Base-by-base conservation (phyloP, 495 filamentous ascomycete species). In the Lasiosphaeria ovina region DNA sequence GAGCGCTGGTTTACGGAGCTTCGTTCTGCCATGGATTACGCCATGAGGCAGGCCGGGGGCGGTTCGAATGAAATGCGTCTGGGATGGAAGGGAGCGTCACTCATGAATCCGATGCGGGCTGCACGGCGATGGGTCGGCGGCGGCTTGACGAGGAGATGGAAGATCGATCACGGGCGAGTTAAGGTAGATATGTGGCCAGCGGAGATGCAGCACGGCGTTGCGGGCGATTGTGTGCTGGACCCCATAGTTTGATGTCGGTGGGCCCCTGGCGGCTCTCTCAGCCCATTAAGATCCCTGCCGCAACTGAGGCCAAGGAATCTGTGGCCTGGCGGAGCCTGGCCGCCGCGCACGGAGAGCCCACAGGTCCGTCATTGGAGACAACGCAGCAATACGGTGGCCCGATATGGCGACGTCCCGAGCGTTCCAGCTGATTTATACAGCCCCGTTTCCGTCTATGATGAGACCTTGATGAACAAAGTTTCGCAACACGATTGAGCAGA, bases 21-120 rank as follows among this genome's bases (percentile, higher is more conserved):
- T 79, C 77, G 78, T 75, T 81, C 79, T 81, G 79, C 79, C 79
- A 81, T 81, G 79, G 77, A 79, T 79, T 79, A 81, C 79, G 79
- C 79, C 79, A 81, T 81, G 70, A 68, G 73, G 68, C 72, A 73
- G 70, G 68, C 69, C 68, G 63, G 67, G 47, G 45, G 63, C 42
- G 57, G 58, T 55, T 53, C 53, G 57, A 54, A 66, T 50, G 66
- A 48, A 38, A 35, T 55, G 42, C 36, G 44, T 35, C 12, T 14
- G 16, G 59, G 57, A 53, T 35, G 45, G 6, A 45, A 57, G 50
- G 35, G 40, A 40, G 44, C 24, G 38, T 68, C 61, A 63, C 62
- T 42, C 62, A 70, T 66, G 48, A 52, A 49, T 38, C 34, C 31
- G 24, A 45, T 6, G 4, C n/a, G 16, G 33, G 38, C 17, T 9